These are phyloP conservation scores for Pseudocercospora cruenta DNA, from an alignment of 2,329 filamentous ascomycete genomes.

Conservation along the genomic window DNA sequence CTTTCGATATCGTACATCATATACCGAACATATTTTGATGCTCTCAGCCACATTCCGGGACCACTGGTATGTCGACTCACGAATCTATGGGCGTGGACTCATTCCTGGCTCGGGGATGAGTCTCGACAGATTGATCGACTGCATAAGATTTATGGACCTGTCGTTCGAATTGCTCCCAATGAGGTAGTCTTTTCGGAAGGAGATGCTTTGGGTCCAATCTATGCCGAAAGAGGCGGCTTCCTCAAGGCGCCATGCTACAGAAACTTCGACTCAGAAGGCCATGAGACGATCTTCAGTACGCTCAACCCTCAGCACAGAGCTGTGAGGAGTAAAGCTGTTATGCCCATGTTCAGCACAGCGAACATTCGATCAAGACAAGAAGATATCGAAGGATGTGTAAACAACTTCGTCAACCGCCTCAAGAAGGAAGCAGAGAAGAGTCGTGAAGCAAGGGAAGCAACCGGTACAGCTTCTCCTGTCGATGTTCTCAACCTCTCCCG, in stretches of 20 bases:
- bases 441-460: conserved; percentile 24
- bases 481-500: conserved; percentile 56
- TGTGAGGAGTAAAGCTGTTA: conserved; percentile 54
- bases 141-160: conserved; percentile 69
- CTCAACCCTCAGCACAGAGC: conserved; percentile 47
- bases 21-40: conserved; percentile 42
- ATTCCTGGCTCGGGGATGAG: conserved; percentile 38
- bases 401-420: conserved; percentile 48
- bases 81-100: conserved; percentile 33
- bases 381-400: conserved; percentile 46
- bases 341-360: conserved; percentile 55
- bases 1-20: conserved; percentile 21
- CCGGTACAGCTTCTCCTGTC: conserved; percentile 38
- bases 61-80: conserved; percentile 36
- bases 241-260: conserved; percentile 55
- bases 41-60: conserved; percentile 40
- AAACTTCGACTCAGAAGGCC: conserved; percentile 62
- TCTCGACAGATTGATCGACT: conserved; percentile 30
- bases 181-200: conserved; percentile 58
- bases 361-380: conserved; percentile 46
- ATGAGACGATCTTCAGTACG: conserved; percentile 58
- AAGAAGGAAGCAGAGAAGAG: conserved; percentile 38
- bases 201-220: conserved; percentile 54
- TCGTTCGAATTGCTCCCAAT: conserved; percentile 74
- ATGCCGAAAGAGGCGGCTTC: conserved; percentile 58